Percentiles rank a stretch among this genome's conserved stretches.
These are phyloP conservation scores for Pleurotus tuber-regium DNA, from an alignment of 768 basidiomycete genomes.

Conservation along the genomic window DNA sequence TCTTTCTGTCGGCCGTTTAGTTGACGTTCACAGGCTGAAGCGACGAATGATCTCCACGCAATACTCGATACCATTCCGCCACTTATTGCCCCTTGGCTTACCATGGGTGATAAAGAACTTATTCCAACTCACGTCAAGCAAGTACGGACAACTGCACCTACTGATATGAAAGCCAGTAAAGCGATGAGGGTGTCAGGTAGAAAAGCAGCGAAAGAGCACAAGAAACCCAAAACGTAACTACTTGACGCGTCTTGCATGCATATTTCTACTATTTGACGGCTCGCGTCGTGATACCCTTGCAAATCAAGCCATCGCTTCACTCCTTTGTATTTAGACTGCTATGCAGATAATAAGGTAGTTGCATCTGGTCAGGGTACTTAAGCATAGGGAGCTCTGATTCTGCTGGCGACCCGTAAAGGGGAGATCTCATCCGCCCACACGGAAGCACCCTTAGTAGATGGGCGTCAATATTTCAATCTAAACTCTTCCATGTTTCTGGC, in stretches of 20 bases:
- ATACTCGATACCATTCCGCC: constrained; percentile 51
- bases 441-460: too few relatives aligned
- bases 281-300: too few relatives aligned
- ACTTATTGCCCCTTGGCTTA: constrained; percentile 65
- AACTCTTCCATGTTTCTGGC: constrained; percentile 61
- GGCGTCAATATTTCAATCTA: background rate
- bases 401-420: too few relatives aligned
- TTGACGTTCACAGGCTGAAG: constrained; percentile 28
- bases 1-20: constrained; percentile 16
- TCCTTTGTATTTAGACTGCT: too few relatives aligned
- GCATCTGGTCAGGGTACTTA: too few relatives aligned
- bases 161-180: constrained; percentile 74
- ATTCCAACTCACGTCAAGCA: constrained; percentile 83
- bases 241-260: too few relatives aligned
- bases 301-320: too few relatives aligned
- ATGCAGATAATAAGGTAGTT: too few relatives aligned
- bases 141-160: constrained; percentile 72
- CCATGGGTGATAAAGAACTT: constrained; percentile 30
- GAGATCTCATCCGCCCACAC: too few relatives aligned
- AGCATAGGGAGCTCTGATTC: too few relatives aligned
- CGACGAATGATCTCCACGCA: constrained; percentile 29
- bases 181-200: constrained; percentile 50
- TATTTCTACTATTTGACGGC: too few relatives aligned
- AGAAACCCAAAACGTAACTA: constrained; percentile 12
- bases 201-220: constrained; percentile 41